Evolutionary conservation across 306 rosid species (phyloP), one percentile per base, ranked within the genome.

Genomic region (Gleditsia sinensis): DNA sequence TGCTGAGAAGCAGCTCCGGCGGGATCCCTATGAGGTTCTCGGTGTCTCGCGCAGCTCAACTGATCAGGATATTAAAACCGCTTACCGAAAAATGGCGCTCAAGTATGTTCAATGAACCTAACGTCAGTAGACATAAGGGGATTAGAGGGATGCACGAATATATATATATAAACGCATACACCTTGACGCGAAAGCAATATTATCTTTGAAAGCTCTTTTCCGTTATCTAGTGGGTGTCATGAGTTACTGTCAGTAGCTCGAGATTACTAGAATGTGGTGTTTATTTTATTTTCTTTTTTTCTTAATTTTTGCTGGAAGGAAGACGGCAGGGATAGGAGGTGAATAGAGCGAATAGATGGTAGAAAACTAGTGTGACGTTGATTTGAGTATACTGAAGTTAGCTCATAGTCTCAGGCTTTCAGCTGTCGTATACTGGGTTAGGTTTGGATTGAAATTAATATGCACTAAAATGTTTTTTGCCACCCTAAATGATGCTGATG

Each of bases 61-160:
- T 10, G 99, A 92, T 84, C 99, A 92, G 81, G 99, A 95, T 82
- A 95, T 95, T 83, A 95, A 92, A 75, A 78, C 88, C 59, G 99
- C 98, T 27, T 92, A 88, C 79, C 83, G 99, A n/a, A 90, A 84
- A 86, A 79, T 90, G 97, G 98, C 99, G 3, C 99, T 95, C 78
- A 95, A 85, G 99, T 95, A 90, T 45, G 92, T 74, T 78, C 32
- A 28, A n/a, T n/a, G n/a, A n/a, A n/a, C n/a, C n/a, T n/a, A n/a
- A n/a, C n/a, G n/a, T 9, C 17, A 3, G 59, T 54, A 10, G 59
- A 23, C 9, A 54, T 54, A 27, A 25, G 34, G 34, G 27, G 7
- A 51, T 9, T 51, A 23, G 58, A 51, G 58, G 58, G 30, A 21
- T 51, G 58, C 51, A 16, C 21, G 6, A 32, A 13, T 32, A 32